These are phyloP conservation scores for Dioszegia hungarica DNA, from an alignment of 768 basidiomycete species.

Conservation along the genomic window DNA sequence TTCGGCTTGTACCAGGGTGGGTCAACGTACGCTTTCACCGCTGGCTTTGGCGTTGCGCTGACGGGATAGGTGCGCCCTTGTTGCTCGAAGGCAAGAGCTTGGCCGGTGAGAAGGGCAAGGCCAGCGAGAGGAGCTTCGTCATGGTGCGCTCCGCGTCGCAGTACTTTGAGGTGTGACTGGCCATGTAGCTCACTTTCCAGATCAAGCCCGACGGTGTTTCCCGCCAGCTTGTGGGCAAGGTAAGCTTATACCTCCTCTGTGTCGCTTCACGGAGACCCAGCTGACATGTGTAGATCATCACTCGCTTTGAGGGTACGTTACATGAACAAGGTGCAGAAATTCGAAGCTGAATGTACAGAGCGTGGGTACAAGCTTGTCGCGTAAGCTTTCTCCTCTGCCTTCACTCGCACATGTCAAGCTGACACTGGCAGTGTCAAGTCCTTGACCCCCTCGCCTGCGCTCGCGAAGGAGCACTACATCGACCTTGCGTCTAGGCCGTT, in stretches of 20 bases:
- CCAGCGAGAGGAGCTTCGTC: conserved; percentile 38
- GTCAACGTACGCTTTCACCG: neutral
- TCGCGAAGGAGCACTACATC: conserved; percentile 26
- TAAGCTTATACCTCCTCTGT: conserved; percentile 1
- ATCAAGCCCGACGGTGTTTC: conserved; percentile 46
- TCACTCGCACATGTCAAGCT: neutral
- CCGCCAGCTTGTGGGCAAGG: conserved; percentile 44
- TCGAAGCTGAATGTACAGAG: conserved; percentile 12
- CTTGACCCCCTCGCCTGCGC: conserved; percentile 22
- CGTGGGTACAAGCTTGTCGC: conserved; percentile 46
- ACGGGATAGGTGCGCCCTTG: conserved; percentile 11
- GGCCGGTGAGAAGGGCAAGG: conserved; percentile 43
- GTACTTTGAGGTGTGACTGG: neutral
- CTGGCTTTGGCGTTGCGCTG: neutral
- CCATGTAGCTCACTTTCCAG: neutral
- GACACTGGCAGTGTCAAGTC: conserved; percentile 32
- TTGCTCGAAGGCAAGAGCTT: conserved; percentile 42
- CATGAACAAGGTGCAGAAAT: neutral
- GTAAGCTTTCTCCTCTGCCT: conserved; percentile 13
- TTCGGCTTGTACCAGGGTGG: conserved; percentile 34
- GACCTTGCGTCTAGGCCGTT: conserved; percentile 25
- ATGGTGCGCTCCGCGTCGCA: conserved; percentile 22
- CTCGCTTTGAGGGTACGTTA: conserved; percentile 37
- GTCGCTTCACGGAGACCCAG: neutral
- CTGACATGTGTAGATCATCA: conserved; percentile 26